phyloP scores from a whole-genome alignment of 305 asterid species.

The Salvia sclarea region DNA sequence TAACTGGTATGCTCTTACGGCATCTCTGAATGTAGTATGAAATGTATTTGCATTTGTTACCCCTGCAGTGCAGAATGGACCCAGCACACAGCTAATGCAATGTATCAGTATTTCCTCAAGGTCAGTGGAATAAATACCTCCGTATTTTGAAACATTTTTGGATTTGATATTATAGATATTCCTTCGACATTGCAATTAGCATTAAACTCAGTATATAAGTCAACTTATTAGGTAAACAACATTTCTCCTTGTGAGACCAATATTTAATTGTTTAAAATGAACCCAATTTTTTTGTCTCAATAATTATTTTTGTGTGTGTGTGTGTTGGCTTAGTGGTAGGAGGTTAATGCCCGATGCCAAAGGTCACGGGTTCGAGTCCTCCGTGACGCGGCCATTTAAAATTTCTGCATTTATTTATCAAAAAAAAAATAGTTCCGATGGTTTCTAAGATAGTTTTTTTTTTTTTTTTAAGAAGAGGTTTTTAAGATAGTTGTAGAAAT shows the following conservation, averaged over 20 bases:
- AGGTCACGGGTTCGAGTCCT: too few species aligned
- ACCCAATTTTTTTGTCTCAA: too few species aligned
- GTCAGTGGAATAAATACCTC: slow-evolving; percentile 40
- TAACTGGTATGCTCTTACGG: slow-evolving; percentile 9
- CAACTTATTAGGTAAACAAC: not conserved
- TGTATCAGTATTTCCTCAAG: slow-evolving; percentile 95
- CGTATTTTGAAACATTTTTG: slow-evolving; percentile 5
- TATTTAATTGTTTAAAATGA: too few species aligned
- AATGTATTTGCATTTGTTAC: slow-evolving; percentile 31
- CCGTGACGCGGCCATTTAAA: too few species aligned
- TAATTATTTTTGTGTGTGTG: too few species aligned
- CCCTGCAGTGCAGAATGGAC: slow-evolving; percentile 77
- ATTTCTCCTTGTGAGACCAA: too few species aligned
- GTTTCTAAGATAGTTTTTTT: not conserved
- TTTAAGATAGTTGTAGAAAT: not conserved
- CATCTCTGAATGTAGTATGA: slow-evolving; percentile 18
- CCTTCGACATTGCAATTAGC: not conserved
- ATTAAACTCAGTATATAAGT: not conserved
- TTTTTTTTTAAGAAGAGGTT: too few species aligned
- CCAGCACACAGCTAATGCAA: slow-evolving; percentile 76
- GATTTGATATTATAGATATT: not conserved
- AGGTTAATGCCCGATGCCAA: too few species aligned
- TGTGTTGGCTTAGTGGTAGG: too few species aligned
- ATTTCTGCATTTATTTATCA: too few species aligned
- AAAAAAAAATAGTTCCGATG: not conserved